Base-by-base conservation (phyloP, 345 rosid species). In the Rhodomyrtus tomentosa region DNA sequence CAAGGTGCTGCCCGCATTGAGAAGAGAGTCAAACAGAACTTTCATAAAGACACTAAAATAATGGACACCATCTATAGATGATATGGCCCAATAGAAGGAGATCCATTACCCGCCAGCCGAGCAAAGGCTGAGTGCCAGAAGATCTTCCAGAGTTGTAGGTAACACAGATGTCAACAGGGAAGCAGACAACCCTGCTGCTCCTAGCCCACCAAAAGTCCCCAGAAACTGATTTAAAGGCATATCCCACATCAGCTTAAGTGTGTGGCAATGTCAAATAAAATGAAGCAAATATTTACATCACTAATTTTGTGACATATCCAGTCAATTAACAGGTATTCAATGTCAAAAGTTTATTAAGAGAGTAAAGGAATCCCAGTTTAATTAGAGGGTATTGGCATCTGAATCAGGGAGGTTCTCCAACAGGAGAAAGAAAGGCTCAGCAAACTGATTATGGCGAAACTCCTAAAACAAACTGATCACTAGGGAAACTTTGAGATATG, bases 141-240 rank as follows among this genome's bases (percentile, higher is more conserved):
- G 98, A 92, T 95, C 99, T 89, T 95, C 99, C 86, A 94, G 83
- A 59, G 97, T 96, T 55, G 97, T 90, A 56, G 93, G 93, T 68
- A 96, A 91, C 81, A 96, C 96, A 59, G 96, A 96, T 82, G 98
- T 94, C 87, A 95, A 90, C 85, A 95, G 96, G 51, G 98, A 95
- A 50, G 99, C 99, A 82, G 98, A 93, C 82, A 96, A 89, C 42
- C 98, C 98, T 38, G 99, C 99, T 50, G 92, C 96, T 87, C 98
- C 99, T 42, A 95, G 91, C 84, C 98, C 98, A 84, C 98, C 95
- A 90, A 94, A 92, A 55, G 98, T 92, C 86, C 92, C 98, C 88
- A 94, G 84, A 89, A 92, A 94, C 98, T 95, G 87, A 85, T 72
- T 82, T 85, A 55, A 84, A 59, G 83, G 49, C 38, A 54, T 18